Evolutionary conservation across 2,329 filamentous ascomycete genomes (phyloP).

Genomic region (Chrysoporthe austroafricana): DNA sequence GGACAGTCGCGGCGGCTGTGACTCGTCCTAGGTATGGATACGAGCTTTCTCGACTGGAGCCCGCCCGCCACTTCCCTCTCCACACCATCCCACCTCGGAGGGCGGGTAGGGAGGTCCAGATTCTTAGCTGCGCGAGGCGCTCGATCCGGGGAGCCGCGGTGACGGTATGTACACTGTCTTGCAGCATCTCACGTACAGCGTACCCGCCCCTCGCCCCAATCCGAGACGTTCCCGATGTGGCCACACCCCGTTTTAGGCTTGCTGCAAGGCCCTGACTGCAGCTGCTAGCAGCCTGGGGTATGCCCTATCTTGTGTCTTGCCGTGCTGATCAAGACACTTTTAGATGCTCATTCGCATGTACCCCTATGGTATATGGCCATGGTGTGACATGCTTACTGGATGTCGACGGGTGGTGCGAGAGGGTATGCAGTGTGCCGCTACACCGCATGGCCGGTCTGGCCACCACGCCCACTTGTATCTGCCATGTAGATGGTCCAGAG

Average conservation of each 20-base stretch:
- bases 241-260: slow-evolving; percentile 14
- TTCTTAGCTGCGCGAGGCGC: slow-evolving; percentile 14
- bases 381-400: not conserved
- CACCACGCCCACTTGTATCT: slow-evolving; percentile 13
- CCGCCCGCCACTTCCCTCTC: slow-evolving; percentile 8
- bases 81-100: not conserved
- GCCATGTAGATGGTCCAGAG: slow-evolving; percentile 12
- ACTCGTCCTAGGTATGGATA: slow-evolving; percentile 13
- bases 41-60: slow-evolving; percentile 9
- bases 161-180: slow-evolving; percentile 12
- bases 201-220: not conserved
- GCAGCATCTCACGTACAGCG: slow-evolving; percentile 15
- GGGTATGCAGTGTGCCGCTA: slow-evolving; percentile 22
- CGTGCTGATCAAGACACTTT: not conserved
- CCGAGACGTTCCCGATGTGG: slow-evolving; percentile 2
- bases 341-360: not conserved
- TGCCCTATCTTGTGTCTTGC: not conserved
- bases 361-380: not conserved
- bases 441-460: slow-evolving; percentile 8
- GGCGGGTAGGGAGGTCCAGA: slow-evolving; percentile 16
- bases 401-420: not conserved
- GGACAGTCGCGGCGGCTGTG: not conserved
- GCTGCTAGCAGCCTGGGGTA: slow-evolving; percentile 16
- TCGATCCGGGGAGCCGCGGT: slow-evolving; percentile 24
- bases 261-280: slow-evolving; percentile 14